Base-by-base conservation (phyloP, 768 basidiomycete genomes). In the Cyclocybe cylindracea region DNA sequence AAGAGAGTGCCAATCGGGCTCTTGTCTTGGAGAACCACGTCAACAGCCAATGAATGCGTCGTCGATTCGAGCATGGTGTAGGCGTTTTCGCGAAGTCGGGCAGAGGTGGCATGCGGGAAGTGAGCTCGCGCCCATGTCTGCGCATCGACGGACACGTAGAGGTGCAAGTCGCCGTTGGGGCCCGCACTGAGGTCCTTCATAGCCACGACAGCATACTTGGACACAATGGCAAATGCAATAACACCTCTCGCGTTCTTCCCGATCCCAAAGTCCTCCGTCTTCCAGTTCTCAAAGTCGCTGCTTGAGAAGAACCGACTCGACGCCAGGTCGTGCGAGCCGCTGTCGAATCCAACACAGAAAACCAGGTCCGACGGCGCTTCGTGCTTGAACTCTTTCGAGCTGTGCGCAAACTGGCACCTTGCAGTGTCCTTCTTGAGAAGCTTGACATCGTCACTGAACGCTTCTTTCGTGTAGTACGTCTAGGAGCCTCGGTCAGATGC, bases 51-150 rank as follows among this genome's bases (percentile, higher is more conserved):
- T 6, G 95, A 98, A 65, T 98, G 94, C 0, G 87, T 86, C 7
- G 93, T 95, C 3, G 87, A 89, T 69, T 98, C 94, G 53, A 99
- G 88, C 60, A 99, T 86, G 8, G 97, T 99, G 66, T 99, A 98
- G 5, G 91, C 91, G 64, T 96, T 95, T 72, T 95, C 93, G 6
- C 86, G 81, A 10, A 97, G 79, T 34, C 79, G 78, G 2, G 89
- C 86, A 2, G 82, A 84, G 0, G 85, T 86, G 2, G 90, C 87
- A 63, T 97, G 97, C 2, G 97, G 97, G 77, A 99, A 98, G 53
- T 85, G 84, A 2, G 92, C 94, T 59, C 87, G 85, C 2, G 89
- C 87, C 94, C 94, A 99, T 1, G 75, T 79, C 61, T 81, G 78
- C 6, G 90, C 86, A 66, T 98, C 91, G 4, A 91, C 78, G 0